Evolutionary conservation across 31 red algal genomes (phyloP).

Genomic region (Odonthalia washingtoniensis): DNA sequence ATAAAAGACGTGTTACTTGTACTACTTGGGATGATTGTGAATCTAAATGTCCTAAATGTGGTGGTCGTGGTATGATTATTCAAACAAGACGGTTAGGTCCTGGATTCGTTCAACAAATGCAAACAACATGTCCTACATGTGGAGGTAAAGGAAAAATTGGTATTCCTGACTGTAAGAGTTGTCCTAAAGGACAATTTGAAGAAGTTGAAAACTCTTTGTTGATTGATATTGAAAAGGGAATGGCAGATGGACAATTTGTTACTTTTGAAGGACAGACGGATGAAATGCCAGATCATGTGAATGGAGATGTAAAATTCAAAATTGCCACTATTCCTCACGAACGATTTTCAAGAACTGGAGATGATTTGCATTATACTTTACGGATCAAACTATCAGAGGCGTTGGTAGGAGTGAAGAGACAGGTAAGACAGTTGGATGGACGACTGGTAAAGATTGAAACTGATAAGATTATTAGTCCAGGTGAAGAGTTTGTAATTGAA

Average conservation of each 20-base stretch:
- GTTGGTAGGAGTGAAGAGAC: slow-evolving; percentile 75
- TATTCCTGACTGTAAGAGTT: slow-evolving; percentile 73
- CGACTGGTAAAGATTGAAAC: slow-evolving; percentile 58
- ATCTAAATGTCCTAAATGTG: slow-evolving; percentile 55
- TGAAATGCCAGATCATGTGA: slow-evolving; percentile 75
- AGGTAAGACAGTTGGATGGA: slow-evolving; percentile 87
- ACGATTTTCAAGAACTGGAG: slow-evolving; percentile 63
- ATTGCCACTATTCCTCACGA: slow-evolving; percentile 64
- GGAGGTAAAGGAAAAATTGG: slow-evolving; percentile 86
- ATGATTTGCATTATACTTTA: slow-evolving; percentile 83
- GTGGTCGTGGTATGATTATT: slow-evolving; percentile 61
- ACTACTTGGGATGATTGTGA: slow-evolving; percentile 83
- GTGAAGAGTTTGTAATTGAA: slow-evolving; percentile 55
- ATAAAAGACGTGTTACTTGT: slow-evolving; percentile 85
- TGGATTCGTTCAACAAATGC: slow-evolving; percentile 61
- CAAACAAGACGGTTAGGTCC: slow-evolving; percentile 69
- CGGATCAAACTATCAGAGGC: slow-evolving; percentile 83
- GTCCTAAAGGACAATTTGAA: slow-evolving; percentile 95
- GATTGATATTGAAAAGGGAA: slow-evolving; percentile 89
- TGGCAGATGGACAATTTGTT: slow-evolving; percentile 70
- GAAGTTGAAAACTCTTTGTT: slow-evolving; percentile 82
- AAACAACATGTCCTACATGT: slow-evolving; percentile 39
- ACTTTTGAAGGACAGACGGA: slow-evolving; percentile 85
- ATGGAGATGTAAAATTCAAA: slow-evolving; percentile 78
- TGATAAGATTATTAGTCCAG: slow-evolving; percentile 59